Evolutionary conservation across 352 stramenopile genomes (phyloP).

Genomic region (Phytophthora idaei): DNA sequence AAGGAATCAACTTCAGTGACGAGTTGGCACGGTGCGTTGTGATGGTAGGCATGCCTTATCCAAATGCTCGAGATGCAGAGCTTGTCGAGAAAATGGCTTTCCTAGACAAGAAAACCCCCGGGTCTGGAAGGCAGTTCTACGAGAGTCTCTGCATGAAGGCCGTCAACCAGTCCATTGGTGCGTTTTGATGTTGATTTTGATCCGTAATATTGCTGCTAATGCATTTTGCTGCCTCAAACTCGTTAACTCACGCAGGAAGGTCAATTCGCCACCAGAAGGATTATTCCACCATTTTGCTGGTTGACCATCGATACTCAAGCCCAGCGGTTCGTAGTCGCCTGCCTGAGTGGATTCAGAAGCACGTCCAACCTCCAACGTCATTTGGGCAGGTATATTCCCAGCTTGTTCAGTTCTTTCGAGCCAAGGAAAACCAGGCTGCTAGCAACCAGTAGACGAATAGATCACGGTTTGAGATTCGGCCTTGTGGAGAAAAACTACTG

Average conservation of each 20-base stretch:
- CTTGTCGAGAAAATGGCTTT: slow-evolving; percentile 98
- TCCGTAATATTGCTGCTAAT: slow-evolving; percentile 15
- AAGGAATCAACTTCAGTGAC: slow-evolving; percentile 99
- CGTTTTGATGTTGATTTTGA: slow-evolving; percentile 10
- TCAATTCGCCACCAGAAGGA: slow-evolving; percentile 98
- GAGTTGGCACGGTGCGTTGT: slow-evolving; percentile 97
- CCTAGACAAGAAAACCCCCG: slow-evolving; percentile 70
- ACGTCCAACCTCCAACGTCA: slow-evolving; percentile 58
- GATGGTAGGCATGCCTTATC: slow-evolving; percentile 98
- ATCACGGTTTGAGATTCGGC: slow-evolving; percentile 8
- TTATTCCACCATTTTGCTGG: slow-evolving; percentile 96
- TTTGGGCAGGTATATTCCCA: slow-evolving; percentile 80
- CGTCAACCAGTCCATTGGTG: slow-evolving; percentile 99
- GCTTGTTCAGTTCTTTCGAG: slow-evolving; percentile 80
- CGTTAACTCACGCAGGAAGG: slow-evolving; percentile 52
- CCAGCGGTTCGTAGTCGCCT: slow-evolving; percentile 64
- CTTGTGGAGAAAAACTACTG: slow-evolving; percentile 22
- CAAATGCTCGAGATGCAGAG: slow-evolving; percentile 96
- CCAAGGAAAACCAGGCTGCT: slow-evolving; percentile 39
- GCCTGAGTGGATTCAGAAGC: slow-evolving; percentile 85
- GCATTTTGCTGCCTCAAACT: background rate
- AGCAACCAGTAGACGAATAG: slow-evolving; percentile 21
- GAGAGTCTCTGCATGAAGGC: slow-evolving; percentile 98
- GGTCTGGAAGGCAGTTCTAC: slow-evolving; percentile 93
- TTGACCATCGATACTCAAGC: slow-evolving; percentile 94